A percentile compares a stretch with the other conserved stretches of the same genome.
These are phyloP conservation scores for Gossypium ekmanianum DNA, from an alignment of 345 rosid species.

Conservation along the genomic window DNA sequence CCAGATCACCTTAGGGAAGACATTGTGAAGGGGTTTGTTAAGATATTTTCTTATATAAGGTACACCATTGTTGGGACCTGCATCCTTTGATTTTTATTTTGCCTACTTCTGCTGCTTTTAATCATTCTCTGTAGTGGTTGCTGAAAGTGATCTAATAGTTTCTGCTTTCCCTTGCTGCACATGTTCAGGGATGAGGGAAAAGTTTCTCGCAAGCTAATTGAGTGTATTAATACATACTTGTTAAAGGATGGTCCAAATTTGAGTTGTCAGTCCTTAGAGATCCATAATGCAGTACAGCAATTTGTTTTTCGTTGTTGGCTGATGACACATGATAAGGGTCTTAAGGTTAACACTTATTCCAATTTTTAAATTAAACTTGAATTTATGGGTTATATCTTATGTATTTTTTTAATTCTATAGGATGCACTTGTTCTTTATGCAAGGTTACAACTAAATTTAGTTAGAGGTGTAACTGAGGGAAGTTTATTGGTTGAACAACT, in stretches of 20 bases:
- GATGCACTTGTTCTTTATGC: constrained; percentile 71
- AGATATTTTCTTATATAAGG: constrained; percentile 69
- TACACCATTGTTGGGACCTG: constrained; percentile 20
- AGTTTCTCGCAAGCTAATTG: constrained; percentile 81
- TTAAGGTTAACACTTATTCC: constrained; percentile 46
- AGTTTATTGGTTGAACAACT: constrained; percentile 69
- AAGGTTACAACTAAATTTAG: constrained; percentile 66
- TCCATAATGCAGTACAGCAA: constrained; percentile 58
- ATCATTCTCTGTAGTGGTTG: constrained; percentile 6
- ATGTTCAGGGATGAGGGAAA: constrained; percentile 86
- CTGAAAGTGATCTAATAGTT: not conserved
- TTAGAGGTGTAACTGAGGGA: constrained; percentile 50
- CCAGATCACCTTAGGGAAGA: constrained; percentile 61
- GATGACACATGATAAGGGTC: constrained; percentile 66
- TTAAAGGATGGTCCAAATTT: constrained; percentile 89
- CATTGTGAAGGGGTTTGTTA: constrained; percentile 57
- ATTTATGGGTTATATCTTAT: constrained; percentile 7
- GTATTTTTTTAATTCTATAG: constrained; percentile 35
- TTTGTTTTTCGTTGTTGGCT: constrained; percentile 67
- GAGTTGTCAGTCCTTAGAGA: constrained; percentile 57
- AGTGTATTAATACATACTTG: constrained; percentile 71
- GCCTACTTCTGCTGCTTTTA: constrained; percentile 7
- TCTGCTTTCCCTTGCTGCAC: constrained; percentile 14
- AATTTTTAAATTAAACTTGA: constrained; percentile 4
- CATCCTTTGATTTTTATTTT: constrained; percentile 25